Evolutionary conservation across 2,329 filamentous ascomycete species (phyloP).

Genomic region (Waltergamsia citrina): DNA sequence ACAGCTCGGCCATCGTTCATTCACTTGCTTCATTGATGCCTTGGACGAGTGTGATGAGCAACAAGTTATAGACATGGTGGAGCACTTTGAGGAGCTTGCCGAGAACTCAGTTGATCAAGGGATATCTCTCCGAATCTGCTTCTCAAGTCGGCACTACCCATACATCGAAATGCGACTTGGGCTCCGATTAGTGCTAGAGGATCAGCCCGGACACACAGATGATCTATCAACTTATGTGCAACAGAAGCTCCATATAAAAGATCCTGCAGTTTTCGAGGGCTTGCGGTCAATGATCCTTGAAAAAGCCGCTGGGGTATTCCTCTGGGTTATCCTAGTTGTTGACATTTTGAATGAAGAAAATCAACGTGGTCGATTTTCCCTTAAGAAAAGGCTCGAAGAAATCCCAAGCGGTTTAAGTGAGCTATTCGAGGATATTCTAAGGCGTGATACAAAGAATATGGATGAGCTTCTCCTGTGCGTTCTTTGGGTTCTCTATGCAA

Average conservation of each 20-base stretch:
- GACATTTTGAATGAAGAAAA: constrained; percentile 23
- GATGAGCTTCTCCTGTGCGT: constrained; percentile 34
- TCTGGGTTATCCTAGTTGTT: constrained; percentile 18
- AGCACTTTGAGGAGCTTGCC: constrained; percentile 27
- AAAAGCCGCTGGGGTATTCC: constrained; percentile 22
- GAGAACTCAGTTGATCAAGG: constrained; percentile 7
- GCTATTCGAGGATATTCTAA: constrained; percentile 41
- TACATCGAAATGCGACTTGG: constrained; percentile 20
- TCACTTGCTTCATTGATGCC: constrained; percentile 10
- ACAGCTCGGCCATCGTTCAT: not conserved
- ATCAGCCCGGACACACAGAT: constrained; percentile 11
- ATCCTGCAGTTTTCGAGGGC: constrained; percentile 18
- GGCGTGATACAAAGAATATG: constrained; percentile 29
- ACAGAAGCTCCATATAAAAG: too few relatives aligned
- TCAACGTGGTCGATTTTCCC: constrained; percentile 11
- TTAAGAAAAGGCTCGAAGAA: constrained; percentile 18
- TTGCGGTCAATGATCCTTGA: constrained; percentile 13
- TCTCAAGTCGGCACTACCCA: constrained; percentile 36
- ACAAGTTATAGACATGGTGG: constrained; percentile 21
- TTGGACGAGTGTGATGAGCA: constrained; percentile 9
- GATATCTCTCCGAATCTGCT: constrained; percentile 22
- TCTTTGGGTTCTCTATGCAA: constrained; percentile 41
- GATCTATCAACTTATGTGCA: constrained; percentile 12
- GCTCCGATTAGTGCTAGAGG: constrained; percentile 13
- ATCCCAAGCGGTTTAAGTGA: constrained; percentile 29